These are phyloP conservation scores for Aphanocladium album DNA, from an alignment of 2,329 filamentous ascomycete species.

Conservation along the genomic window DNA sequence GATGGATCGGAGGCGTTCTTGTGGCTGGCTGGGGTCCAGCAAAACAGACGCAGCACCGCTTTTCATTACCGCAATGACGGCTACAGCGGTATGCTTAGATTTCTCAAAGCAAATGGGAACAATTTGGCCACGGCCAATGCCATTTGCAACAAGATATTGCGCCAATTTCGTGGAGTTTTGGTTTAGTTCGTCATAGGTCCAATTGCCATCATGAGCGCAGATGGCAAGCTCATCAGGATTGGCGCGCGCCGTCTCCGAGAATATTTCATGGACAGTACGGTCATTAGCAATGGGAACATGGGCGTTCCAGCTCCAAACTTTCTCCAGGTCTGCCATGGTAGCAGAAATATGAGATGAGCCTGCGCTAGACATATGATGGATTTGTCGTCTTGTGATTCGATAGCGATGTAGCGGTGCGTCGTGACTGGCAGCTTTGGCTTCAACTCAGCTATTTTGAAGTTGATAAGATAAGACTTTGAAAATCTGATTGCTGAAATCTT, in stretches of 20 bases:
- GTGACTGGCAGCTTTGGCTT: too few relatives aligned
- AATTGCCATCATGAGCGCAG: constrained; percentile 38
- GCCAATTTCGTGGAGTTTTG: constrained; percentile 13
- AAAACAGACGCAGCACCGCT: constrained; percentile 27
- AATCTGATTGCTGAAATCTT: too few relatives aligned
- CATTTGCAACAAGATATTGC: constrained; percentile 14
- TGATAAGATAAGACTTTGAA: too few relatives aligned
- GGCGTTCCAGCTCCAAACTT: constrained; percentile 12
- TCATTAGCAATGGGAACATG: constrained; percentile 12
- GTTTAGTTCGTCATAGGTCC: constrained; percentile 35
- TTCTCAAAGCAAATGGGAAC: constrained; percentile 24
- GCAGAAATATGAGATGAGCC: not conserved
- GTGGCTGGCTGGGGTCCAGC: constrained; percentile 21
- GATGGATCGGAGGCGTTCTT: constrained; percentile 11
- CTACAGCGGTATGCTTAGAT: constrained; percentile 21
- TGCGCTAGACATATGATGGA: not conserved
- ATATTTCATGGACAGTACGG: constrained; percentile 35
- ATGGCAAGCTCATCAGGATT: constrained; percentile 31
- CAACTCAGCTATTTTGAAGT: too few relatives aligned
- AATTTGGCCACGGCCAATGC: constrained; percentile 22
- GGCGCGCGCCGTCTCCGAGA: constrained; percentile 29
- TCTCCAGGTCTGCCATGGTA: constrained; percentile 12
- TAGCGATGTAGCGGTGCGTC: not conserved
- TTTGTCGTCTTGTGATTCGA: not conserved
- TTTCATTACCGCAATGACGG: constrained; percentile 27